Evolutionary conservation across 495 filamentous ascomycete genomes (phyloP), one percentile per base, ranked within the genome.

Genomic region (Tuber calosporum): DNA sequence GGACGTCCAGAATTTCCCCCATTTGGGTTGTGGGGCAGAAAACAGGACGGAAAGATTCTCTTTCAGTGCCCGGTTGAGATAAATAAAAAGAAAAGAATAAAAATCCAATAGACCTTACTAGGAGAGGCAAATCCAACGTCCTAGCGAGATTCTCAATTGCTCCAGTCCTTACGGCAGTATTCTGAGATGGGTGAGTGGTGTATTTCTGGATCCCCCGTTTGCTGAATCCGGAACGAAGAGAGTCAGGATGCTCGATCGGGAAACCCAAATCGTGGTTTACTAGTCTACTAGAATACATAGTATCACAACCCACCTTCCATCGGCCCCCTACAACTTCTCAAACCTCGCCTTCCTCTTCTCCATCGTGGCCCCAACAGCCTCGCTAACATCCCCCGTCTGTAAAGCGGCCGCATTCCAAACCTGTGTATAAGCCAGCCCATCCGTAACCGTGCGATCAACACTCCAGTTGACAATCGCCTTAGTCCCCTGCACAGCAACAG

Each of bases 381-480:
- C 83, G 76, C 87, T 81, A 13, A 97, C 85, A 86, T 99, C 95
- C 70, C 85, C 84, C 8, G 92, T 91, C 85, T 97, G 94, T 73
- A 97, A 79, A 74, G 90, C 90, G 4, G 89, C 90, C 71, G 87
- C 85, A 79, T 99, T 99, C 95, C 94, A 97, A 1, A 94, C 85
- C 13, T 86, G 85, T 19, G 93, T 95, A 84, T 97, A 97, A 69
- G 88, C 86, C 80, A 99, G 84, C 37, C 90, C 93, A 79, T 96
- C 93, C 70, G 86, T 87, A 17, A 96, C 89, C 0, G 86, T 84
- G 80, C 92, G 87, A 83, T 96, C 94, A 78, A 93, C 85, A 66
- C 89, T 90, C 79, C 89, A 94, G 83, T 98, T 97, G 82, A 99
- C 81, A 69, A 98, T 80, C 82, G 96, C 91, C 85, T 99, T 99